These are phyloP conservation scores for Euphorbia tirucalli DNA, from an alignment of 345 rosid genomes.

Conservation along the genomic window DNA sequence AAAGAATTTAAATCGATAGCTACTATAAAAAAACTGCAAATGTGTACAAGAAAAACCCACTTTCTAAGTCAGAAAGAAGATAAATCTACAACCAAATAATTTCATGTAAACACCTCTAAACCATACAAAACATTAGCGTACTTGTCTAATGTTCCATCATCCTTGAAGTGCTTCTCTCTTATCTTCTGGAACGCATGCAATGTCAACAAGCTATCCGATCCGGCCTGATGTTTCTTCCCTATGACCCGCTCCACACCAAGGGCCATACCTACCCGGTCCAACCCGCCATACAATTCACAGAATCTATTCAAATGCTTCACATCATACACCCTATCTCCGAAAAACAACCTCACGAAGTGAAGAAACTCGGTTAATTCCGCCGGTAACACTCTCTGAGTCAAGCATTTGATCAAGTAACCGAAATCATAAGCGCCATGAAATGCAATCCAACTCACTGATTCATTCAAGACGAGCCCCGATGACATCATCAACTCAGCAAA, in stretches of 20 bases:
- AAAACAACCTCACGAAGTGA: constrained; percentile 40
- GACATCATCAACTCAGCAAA: constrained; percentile 87
- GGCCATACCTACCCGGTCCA: constrained; percentile 61
- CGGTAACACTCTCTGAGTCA: constrained; percentile 65
- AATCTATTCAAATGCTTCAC: constrained; percentile 77
- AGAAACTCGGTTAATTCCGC: constrained; percentile 47
- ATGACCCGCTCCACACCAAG: constrained; percentile 61
- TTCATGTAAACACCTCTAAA: constrained; percentile 31
- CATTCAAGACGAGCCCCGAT: constrained; percentile 73
- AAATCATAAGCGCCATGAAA: constrained; percentile 94
- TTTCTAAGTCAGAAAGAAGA: neutral
- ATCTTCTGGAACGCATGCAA: constrained; percentile 79
- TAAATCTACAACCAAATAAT: neutral
- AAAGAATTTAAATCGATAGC: constrained; percentile 4
- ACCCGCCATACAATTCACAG: constrained; percentile 65
- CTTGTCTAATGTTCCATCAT: constrained; percentile 56
- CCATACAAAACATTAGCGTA: constrained; percentile 80
- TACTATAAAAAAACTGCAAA: neutral
- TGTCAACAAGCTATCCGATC: constrained; percentile 85
- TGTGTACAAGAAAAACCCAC: neutral
- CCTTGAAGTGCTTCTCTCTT: constrained; percentile 53
- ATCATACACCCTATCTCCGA: constrained; percentile 67
- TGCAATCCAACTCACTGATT: constrained; percentile 82
- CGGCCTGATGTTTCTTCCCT: constrained; percentile 91
- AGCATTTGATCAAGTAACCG: constrained; percentile 77